Evolutionary conservation across 306 rosid species (phyloP).

Genomic region (Cucurbita ficifolia): DNA sequence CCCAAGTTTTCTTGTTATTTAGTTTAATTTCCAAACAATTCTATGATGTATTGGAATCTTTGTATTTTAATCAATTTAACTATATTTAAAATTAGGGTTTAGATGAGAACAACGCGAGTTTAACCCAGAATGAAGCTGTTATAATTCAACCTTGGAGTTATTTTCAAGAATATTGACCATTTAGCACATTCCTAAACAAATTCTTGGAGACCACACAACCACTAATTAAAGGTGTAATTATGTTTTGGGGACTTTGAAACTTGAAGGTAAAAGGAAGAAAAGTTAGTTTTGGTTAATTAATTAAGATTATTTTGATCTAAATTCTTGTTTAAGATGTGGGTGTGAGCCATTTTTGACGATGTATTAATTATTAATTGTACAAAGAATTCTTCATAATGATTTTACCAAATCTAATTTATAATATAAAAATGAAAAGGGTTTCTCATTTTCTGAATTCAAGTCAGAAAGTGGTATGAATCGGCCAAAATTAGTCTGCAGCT

Average conservation of each 20-base stretch:
- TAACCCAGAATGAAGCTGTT: neutral
- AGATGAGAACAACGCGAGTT: neutral
- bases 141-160: neutral
- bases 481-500: neutral
- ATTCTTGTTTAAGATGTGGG: neutral
- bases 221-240: slow-evolving; percentile 2
- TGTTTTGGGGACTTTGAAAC: neutral
- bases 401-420: neutral
- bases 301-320: neutral
- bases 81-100: too few species aligned
- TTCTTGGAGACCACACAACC: neutral
- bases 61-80: too few species aligned
- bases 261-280: neutral
- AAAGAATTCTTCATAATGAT: neutral
- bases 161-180: neutral
- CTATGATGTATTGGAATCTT: too few species aligned
- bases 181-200: neutral
- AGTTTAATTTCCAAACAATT: neutral
- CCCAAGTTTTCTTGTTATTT: neutral
- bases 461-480: neutral
- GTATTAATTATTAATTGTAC: neutral
- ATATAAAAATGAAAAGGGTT: neutral
- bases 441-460: neutral
- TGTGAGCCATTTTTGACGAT: slow-evolving; percentile 1
- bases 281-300: neutral